Conservation (phyloP, 192 early-diverging fungal genomes). For the Entophlyctis luteolus region DNA sequence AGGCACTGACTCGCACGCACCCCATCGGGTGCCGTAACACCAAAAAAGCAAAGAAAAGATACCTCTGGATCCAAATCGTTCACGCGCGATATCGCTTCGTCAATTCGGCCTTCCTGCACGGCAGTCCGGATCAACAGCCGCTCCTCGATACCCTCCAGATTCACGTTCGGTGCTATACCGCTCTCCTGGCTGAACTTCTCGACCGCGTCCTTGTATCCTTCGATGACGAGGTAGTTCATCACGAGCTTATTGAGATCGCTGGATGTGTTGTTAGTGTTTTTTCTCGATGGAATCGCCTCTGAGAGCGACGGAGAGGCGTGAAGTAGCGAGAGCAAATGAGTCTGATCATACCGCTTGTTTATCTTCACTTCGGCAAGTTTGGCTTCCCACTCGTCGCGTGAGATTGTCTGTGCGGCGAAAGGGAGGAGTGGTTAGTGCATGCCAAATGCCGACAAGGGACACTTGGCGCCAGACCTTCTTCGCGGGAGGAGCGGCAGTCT, state of each 20-base stretch:
- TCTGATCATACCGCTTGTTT: slow-evolving; percentile 66
- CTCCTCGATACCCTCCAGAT: slow-evolving; percentile 87
- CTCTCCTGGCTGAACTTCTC: slow-evolving; percentile 91
- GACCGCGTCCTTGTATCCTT: slow-evolving; percentile 98
- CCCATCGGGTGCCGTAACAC: background rate
- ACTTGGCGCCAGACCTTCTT: no score
- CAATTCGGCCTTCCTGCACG: slow-evolving; percentile 84
- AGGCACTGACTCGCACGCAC: background rate
- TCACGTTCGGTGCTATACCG: slow-evolving; percentile 72
- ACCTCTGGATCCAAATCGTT: slow-evolving; percentile 99
- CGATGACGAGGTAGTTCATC: slow-evolving; percentile 98
- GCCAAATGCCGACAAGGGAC: no score
- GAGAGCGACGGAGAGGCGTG: no score
- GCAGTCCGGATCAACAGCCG: slow-evolving; percentile 92
- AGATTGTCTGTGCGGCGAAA: slow-evolving; percentile 21
- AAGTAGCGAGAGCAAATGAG: no score
- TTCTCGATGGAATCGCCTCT: no score
- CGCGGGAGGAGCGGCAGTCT: no score
- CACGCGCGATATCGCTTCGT: slow-evolving; percentile 91
- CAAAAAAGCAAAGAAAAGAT: slow-evolving; percentile 2
- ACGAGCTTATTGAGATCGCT: slow-evolving; percentile 92
- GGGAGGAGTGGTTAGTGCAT: no score
- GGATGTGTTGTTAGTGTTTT: background rate
- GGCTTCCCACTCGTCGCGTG: slow-evolving; percentile 77
- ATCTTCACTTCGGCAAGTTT: slow-evolving; percentile 78